Evolutionary conservation across 2,329 filamentous ascomycete species (phyloP), one percentile per base, ranked within the genome.

Genomic region (Fusarium cicatricum): DNA sequence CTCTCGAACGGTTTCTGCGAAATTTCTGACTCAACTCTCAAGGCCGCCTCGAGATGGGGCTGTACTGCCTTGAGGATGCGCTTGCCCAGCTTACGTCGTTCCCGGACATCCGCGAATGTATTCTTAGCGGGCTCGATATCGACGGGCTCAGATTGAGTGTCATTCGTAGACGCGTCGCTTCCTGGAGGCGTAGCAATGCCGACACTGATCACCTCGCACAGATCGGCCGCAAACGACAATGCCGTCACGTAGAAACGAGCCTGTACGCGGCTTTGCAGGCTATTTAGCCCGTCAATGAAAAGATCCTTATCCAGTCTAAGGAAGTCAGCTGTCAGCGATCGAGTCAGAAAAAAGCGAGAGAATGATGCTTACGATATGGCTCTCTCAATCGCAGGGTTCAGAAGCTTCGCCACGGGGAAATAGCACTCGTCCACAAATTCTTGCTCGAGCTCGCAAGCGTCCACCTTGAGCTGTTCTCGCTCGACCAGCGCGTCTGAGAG

Each of bases 381-480:
- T 75, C 90, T 92, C 34, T 92, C 89, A 43, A 97, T 80, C 23
- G 95, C 88, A 4, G 91, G 89, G 69, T 83, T 84, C 17, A 99
- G 82, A 44, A 96, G 77, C 66, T 87, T 87, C 51, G 88, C 84
- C 12, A 97, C 85, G 1, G 95, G 95, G 65, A 98, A 97, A 76
- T 98, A 99, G 66, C 96, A 89, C 31, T 86, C 89, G 72, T 98
- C 90, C 26, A 98, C 85, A 69, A 97, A 88, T 56, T 88, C 86
- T 64, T 86, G 86, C 67, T 98, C 85, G 43, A 92, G 80, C 70
- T 91, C 85, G 12, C 88, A 87, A 52, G 91, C 88, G 56, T 91
- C 85, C 17, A 96, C 79, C 74, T 96, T 96, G 63, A 87, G 78
- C 41, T 81, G 80, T 74, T 98, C 95, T 45, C 93, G 86, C 72